phyloP scores from a whole-genome alignment of 345 rosid genomes.

The Aquilaria sinensis region DNA sequence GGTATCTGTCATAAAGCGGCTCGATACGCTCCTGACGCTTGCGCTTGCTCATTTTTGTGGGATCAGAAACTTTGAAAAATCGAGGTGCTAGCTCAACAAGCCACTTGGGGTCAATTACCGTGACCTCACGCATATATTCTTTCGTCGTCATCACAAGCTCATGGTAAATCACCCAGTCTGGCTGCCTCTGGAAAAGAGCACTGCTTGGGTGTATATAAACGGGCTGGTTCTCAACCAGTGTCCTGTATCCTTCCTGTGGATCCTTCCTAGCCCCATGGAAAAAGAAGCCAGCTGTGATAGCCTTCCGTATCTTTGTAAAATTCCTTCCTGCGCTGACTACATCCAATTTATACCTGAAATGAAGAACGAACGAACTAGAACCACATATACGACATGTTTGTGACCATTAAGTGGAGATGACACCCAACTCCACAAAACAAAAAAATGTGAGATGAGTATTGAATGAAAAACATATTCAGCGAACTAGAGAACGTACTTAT shows the following conservation, averaged over 20 bases:
- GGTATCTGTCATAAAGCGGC: constrained; percentile 82
- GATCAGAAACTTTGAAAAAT: constrained; percentile 82
- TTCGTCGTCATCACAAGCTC: constrained; percentile 93
- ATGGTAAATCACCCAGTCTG: constrained; percentile 93
- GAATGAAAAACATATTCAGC: not conserved
- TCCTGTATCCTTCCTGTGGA: constrained; percentile 84
- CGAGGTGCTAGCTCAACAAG: constrained; percentile 86
- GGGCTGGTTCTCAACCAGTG: constrained; percentile 78
- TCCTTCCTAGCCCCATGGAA: constrained; percentile 81
- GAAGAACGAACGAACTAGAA: not conserved
- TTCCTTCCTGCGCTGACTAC: constrained; percentile 79
- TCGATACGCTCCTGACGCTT: constrained; percentile 85
- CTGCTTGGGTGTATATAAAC: constrained; percentile 92
- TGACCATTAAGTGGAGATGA: not conserved
- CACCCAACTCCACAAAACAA: constrained; percentile 1
- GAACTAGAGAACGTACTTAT: constrained; percentile 48
- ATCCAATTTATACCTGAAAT: constrained; percentile 70
- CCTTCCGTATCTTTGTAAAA: constrained; percentile 70
- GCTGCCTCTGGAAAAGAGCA: constrained; percentile 87
- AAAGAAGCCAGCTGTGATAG: constrained; percentile 88
- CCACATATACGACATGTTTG: not conserved
- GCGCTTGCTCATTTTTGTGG: constrained; percentile 85
- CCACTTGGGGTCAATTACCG: constrained; percentile 87
- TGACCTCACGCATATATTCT: constrained; percentile 91
- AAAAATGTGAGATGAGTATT: not conserved